A percentile compares a stretch with the other conserved stretches of the same genome.
Evolutionary conservation across 352 stramenopile genomes (phyloP).

Genomic region (Phytophthora sojae): DNA sequence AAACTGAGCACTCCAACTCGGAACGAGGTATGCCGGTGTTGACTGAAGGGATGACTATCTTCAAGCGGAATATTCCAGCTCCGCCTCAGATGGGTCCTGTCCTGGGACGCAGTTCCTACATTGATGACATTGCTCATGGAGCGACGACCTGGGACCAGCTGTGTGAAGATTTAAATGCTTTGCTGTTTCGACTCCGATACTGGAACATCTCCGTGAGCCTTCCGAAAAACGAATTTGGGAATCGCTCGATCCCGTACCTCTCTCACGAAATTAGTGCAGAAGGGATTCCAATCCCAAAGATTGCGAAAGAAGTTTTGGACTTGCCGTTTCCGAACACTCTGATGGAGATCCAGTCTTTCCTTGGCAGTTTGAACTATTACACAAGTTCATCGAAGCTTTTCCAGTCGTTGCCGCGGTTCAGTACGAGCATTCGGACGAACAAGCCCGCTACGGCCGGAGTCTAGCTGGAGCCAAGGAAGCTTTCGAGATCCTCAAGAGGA

Average conservation of each 20-base stretch:
- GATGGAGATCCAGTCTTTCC: background rate
- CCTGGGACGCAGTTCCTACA: background rate
- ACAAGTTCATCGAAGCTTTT: slow-evolving; percentile 7
- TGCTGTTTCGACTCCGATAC: background rate
- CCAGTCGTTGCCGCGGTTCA: background rate
- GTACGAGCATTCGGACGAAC: background rate
- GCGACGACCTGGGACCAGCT: background rate
- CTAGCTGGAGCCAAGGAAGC: background rate
- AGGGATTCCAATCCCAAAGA: background rate
- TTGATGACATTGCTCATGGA: slow-evolving; percentile 3
- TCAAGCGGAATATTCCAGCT: background rate
- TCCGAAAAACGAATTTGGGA: background rate
- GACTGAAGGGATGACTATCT: background rate
- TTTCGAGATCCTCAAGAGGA: background rate
- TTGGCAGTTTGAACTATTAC: slow-evolving; percentile 1
- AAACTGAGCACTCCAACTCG: too few species aligned
- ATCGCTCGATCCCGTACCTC: background rate
- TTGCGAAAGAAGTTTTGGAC: background rate
- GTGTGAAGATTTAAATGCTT: background rate
- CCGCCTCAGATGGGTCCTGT: background rate
- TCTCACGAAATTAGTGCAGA: background rate
- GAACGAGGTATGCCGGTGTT: too few species aligned
- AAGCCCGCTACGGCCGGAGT: background rate
- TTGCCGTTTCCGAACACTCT: background rate
- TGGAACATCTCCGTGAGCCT: slow-evolving; percentile 3